These are phyloP conservation scores for Stentor coeruleus DNA, from an alignment of 73 alveolate species.

Conservation along the genomic window DNA sequence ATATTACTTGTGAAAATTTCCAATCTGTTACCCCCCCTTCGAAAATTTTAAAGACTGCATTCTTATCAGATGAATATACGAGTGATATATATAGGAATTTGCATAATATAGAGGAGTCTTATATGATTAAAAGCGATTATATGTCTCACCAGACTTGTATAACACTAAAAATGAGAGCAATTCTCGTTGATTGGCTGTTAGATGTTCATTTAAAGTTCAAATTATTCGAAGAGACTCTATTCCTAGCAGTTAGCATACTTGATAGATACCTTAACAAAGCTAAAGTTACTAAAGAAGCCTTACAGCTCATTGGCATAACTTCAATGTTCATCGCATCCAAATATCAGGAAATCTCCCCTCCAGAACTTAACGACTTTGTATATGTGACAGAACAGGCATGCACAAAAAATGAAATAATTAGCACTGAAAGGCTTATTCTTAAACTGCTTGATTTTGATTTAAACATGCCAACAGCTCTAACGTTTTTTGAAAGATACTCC, in stretches of 20 bases:
- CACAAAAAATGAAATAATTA: slow-evolving; percentile 55
- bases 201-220: slow-evolving; percentile 47
- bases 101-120: no score
- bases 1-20: no score
- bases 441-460: slow-evolving; percentile 47
- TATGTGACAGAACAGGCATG: no score
- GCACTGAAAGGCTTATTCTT: slow-evolving; percentile 64
- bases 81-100: no score
- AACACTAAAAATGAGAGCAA: slow-evolving; percentile 47
- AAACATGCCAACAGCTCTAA: slow-evolving; percentile 40
- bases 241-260: slow-evolving; percentile 43
- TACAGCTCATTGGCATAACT: slow-evolving; percentile 72
- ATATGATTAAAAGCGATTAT: no score
- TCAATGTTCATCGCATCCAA: slow-evolving; percentile 86
- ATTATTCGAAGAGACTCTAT: slow-evolving; percentile 45
- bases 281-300: slow-evolving; percentile 42
- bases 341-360: slow-evolving; percentile 93
- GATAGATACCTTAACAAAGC: slow-evolving; percentile 44
- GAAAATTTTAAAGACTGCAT: no score
- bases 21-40: no score
- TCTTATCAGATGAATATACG: no score
- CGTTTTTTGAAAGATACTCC: slow-evolving; percentile 37
- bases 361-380: slow-evolving; percentile 66
- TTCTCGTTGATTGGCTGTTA: slow-evolving; percentile 56
- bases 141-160: slow-evolving; percentile 47